Percentiles rank a stretch among this genome's conserved stretches.
Conservation (phyloP, 768 basidiomycete genomes). For the Phaeotremella skinneri region DNA sequence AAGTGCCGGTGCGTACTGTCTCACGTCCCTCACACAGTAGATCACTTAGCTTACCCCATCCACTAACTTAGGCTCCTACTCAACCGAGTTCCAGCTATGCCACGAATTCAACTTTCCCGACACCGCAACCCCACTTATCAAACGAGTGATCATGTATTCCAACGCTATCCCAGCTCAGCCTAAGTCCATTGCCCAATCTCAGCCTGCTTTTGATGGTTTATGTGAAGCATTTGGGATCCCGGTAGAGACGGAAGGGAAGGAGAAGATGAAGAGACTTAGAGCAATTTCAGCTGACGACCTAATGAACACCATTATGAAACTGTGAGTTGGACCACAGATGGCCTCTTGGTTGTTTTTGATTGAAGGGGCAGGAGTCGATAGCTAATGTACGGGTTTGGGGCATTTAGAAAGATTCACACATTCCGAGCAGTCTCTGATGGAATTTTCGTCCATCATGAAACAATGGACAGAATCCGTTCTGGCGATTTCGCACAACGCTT, state of each 20-base stretch:
- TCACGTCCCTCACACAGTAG: conserved; percentile 12
- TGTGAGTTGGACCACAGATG: too few relatives aligned
- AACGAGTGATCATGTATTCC: not conserved
- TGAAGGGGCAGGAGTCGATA: too few relatives aligned
- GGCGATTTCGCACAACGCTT: conserved; percentile 18
- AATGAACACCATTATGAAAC: conserved; percentile 20
- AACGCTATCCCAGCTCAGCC: conserved; percentile 21
- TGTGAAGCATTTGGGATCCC: conserved; percentile 13
- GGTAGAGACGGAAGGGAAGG: conserved; percentile 5
- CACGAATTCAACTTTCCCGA: not conserved
- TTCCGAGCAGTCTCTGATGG: conserved; percentile 20
- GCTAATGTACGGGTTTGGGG: not conserved
- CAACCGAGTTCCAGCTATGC: conserved; percentile 6
- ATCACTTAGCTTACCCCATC: conserved; percentile 5
- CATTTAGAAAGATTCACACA: conserved; percentile 6
- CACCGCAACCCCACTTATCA: conserved; percentile 4
- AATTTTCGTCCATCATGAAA: conserved; percentile 18
- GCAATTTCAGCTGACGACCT: conserved; percentile 13
- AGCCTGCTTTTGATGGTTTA: conserved; percentile 17
- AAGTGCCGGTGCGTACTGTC: conserved; percentile 18
- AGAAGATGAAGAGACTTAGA: conserved; percentile 13
- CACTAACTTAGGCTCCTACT: conserved; percentile 8
- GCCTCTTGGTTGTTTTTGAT: too few relatives aligned
- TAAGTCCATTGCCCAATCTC: conserved; percentile 19
- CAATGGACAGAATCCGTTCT: conserved; percentile 1